phyloP scores from a whole-genome alignment of 371 early-diverging fungal species.

The Mortierella sp. region DNA sequence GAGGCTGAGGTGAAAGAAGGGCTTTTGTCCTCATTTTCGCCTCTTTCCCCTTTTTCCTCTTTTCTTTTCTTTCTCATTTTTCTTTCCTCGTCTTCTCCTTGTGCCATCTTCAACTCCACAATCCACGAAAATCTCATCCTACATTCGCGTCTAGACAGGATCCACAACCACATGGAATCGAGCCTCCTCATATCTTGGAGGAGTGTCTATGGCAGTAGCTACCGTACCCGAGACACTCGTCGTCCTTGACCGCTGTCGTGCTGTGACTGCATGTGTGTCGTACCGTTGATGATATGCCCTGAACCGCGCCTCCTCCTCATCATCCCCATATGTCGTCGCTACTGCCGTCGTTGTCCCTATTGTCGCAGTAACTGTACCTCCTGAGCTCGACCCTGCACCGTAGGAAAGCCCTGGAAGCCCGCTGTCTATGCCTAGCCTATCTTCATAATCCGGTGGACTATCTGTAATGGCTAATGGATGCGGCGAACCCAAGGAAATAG shows the following conservation, averaged over 20 bases:
- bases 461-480: conserved; percentile 6
- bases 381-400: conserved; percentile 1
- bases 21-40: not conserved
- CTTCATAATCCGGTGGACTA: conserved; percentile 47
- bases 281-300: conserved; percentile 40
- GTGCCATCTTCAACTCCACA: not conserved
- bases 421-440: not conserved
- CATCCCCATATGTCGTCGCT: not conserved
- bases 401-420: too few species aligned
- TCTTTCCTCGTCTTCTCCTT: conserved; percentile 5
- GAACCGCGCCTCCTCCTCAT: conserved; percentile 42
- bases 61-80: not conserved
- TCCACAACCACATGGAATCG: conserved; percentile 28
- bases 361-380: not conserved
- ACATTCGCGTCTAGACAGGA: conserved; percentile 22
- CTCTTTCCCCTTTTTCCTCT: too few species aligned
- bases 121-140: not conserved
- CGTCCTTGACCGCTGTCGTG: conserved; percentile 9
- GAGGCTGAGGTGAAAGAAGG: not conserved
- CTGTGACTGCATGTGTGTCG: conserved; percentile 14
- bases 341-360: not conserved
- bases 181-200: conserved; percentile 44
- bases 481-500: conserved; percentile 35
- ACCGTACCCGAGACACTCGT: not conserved
- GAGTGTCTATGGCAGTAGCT: conserved; percentile 26